phyloP scores from a whole-genome alignment of 768 basidiomycete species.

The Lactifluus echinatus region DNA sequence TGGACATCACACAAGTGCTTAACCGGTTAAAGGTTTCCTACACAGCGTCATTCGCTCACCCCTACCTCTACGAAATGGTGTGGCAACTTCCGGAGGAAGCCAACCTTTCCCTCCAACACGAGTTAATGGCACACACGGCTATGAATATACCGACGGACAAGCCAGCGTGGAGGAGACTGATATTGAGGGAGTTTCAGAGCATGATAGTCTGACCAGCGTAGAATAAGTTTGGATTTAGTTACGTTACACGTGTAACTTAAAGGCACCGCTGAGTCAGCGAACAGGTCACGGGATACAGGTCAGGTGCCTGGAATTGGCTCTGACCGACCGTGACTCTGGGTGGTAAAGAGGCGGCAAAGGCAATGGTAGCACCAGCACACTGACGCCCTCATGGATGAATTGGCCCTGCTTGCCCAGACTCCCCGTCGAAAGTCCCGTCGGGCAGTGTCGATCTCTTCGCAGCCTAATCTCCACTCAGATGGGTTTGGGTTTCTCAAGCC shows the following conservation, averaged over 20 bases:
- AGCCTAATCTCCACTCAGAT: constrained; percentile 4
- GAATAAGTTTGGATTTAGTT: no score
- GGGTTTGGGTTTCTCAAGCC: no score
- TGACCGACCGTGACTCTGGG: no score
- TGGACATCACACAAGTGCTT: constrained; percentile 12
- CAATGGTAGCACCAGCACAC: no score
- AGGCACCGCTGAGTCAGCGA: background rate
- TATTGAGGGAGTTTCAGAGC: constrained; percentile 12
- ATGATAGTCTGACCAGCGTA: constrained; percentile 19
- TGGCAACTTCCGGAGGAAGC: background rate
- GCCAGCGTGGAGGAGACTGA: constrained; percentile 10
- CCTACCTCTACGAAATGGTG: background rate
- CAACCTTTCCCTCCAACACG: background rate
- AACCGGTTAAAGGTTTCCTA: constrained; percentile 16
- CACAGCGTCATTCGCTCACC: constrained; percentile 10
- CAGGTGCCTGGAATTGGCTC: no score
- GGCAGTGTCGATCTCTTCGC: constrained; percentile 5
- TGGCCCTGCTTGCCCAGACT: background rate
- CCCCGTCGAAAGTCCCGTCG: background rate
- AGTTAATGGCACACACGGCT: background rate
- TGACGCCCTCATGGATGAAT: constrained; percentile 7
- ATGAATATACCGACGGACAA: background rate
- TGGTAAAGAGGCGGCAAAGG: no score
- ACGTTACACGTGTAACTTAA: no score
- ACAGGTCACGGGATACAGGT: background rate